Evolutionary conservation across 805 yeast genomes (phyloP).

Genomic region (Hanseniaspora clermontiae): DNA sequence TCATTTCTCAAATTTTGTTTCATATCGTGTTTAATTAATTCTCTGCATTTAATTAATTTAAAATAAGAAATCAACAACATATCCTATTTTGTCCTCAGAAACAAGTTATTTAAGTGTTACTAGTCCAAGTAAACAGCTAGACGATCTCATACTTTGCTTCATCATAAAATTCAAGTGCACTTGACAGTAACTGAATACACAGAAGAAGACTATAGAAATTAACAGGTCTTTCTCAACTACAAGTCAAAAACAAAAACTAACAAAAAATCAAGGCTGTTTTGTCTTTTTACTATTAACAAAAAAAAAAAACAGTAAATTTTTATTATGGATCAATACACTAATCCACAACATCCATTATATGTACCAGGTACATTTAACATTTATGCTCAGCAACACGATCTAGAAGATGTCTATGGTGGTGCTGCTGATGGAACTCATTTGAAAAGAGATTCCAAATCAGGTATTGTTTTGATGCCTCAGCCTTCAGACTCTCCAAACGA

Average conservation of each 20-base stretch:
- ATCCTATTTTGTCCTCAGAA: constrained; percentile 12
- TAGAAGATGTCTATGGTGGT: constrained; percentile 22
- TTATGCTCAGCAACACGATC: constrained; percentile 29
- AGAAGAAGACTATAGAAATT: background rate
- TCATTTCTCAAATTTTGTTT: background rate
- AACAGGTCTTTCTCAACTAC: background rate
- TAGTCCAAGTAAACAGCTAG: background rate
- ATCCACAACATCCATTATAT: constrained; percentile 33
- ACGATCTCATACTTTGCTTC: background rate
- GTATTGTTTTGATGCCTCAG: constrained; percentile 44
- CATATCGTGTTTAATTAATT: background rate
- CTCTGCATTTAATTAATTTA: background rate
- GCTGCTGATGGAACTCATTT: constrained; percentile 23
- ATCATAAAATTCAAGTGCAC: background rate
- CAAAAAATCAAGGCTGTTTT: no score
- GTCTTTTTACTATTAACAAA: background rate
- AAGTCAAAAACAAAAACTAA: no score
- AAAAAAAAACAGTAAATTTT: background rate
- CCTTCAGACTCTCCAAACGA: constrained; percentile 54
- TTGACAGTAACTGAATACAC: background rate
- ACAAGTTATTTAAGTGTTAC: constrained; percentile 3
- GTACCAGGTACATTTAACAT: constrained; percentile 47
- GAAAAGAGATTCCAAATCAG: constrained; percentile 26
- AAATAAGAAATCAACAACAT: background rate
- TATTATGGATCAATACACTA: constrained; percentile 30